Percentiles rank a stretch among this genome's conserved stretches.
Evolutionary conservation across 2,329 filamentous ascomycete genomes (phyloP).

Genomic region (Colletotrichum brevisporum): DNA sequence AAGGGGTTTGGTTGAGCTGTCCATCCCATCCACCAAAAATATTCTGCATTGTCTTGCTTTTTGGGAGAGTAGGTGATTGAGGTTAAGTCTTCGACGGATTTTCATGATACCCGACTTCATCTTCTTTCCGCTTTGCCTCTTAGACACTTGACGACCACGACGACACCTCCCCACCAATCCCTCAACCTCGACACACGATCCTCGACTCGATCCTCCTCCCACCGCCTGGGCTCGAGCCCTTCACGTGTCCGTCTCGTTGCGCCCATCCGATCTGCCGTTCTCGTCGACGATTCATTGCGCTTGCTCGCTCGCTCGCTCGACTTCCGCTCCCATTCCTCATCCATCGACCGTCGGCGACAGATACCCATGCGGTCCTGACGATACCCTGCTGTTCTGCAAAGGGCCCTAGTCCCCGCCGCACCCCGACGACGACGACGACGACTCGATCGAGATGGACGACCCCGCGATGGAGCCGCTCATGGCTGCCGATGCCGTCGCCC

Average conservation of each 20-base stretch:
- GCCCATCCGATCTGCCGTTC: neutral
- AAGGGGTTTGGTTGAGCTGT: too few species aligned
- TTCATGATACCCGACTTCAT: constrained; percentile 31
- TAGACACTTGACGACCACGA: neutral
- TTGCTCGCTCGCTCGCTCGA: constrained; percentile 10
- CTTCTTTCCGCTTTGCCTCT: neutral
- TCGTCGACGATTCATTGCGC: neutral
- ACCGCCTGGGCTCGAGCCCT: neutral
- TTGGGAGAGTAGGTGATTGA: constrained; percentile 5
- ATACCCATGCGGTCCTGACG: constrained; percentile 38
- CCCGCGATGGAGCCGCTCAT: constrained; percentile 44
- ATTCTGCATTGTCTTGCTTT: constrained; percentile 16
- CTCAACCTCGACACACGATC: constrained; percentile 16
- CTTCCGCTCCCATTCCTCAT: neutral
- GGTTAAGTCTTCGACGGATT: constrained; percentile 23
- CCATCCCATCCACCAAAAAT: neutral
- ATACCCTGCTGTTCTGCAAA: constrained; percentile 8
- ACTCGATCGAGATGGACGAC: constrained; percentile 44
- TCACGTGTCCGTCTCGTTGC: constrained; percentile 19
- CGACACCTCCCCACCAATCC: neutral
- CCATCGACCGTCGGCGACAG: neutral
- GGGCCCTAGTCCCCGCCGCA: constrained; percentile 28
- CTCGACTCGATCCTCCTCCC: constrained; percentile 1
- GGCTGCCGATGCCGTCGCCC: constrained; percentile 46
- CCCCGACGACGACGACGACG: constrained; percentile 5